These are phyloP conservation scores for Dothiorella sarmentorum DNA, from an alignment of 2,329 filamentous ascomycete genomes.

Conservation along the genomic window DNA sequence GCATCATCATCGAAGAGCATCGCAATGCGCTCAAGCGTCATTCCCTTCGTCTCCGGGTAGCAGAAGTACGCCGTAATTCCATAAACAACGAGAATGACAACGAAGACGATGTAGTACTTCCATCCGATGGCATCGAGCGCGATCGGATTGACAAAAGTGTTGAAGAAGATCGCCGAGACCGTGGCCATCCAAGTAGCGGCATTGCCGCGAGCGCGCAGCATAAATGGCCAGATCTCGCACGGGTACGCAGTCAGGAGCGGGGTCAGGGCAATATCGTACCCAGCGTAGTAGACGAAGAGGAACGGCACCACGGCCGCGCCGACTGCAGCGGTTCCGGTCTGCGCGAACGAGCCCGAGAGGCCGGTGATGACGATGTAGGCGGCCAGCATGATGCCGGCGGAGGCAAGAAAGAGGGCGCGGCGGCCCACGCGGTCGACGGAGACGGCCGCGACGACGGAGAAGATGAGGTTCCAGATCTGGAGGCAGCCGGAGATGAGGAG, in stretches of 20 bases:
- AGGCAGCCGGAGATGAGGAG: conserved; percentile 46
- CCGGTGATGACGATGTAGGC: conserved; percentile 33
- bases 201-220: conserved; percentile 45
- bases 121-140: conserved; percentile 38
- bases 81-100: conserved; percentile 7
- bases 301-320: conserved; percentile 31
- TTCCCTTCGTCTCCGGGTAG: conserved; percentile 28
- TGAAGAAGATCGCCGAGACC: conserved; percentile 45
- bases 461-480: conserved; percentile 60
- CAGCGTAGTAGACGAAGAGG: conserved; percentile 27
- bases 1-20: conserved; percentile 27
- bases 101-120: conserved; percentile 44
- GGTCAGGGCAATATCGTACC: conserved; percentile 27
- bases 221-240: conserved; percentile 46
- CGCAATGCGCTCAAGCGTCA: conserved; percentile 27
- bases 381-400: conserved; percentile 38
- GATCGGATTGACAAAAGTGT: conserved; percentile 44
- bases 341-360: neutral
- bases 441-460: conserved; percentile 45
- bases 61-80: conserved; percentile 25
- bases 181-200: conserved; percentile 46
- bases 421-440: conserved; percentile 35
- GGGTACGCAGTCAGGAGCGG: conserved; percentile 43
- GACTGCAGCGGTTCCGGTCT: conserved; percentile 10
- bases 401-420: conserved; percentile 34